Evolutionary conservation across 768 basidiomycete genomes (phyloP).

Genomic region (Suillus occidentalis): DNA sequence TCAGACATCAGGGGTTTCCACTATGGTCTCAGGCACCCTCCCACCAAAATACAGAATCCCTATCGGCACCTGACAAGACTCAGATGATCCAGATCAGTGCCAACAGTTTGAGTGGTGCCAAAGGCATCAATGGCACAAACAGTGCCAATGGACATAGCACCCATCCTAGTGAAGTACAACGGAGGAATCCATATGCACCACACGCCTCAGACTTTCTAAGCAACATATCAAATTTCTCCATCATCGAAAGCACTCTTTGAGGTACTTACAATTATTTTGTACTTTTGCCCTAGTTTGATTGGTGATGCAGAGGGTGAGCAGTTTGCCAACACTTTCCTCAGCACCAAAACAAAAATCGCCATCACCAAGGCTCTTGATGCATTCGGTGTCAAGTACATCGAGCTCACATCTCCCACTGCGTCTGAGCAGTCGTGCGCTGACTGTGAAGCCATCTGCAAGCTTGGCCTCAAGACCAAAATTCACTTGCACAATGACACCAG

Average conservation of each 20-base stretch:
- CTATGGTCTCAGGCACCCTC: too few species aligned
- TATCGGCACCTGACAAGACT: constrained; percentile 38
- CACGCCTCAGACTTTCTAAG: constrained; percentile 91
- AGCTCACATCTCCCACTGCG: constrained; percentile 96
- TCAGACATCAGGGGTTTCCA: too few species aligned
- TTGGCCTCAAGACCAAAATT: constrained; percentile 92
- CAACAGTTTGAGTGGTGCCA: constrained; percentile 36
- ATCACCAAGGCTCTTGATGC: constrained; percentile 98
- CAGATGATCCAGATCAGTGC: constrained; percentile 65
- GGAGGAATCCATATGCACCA: constrained; percentile 80
- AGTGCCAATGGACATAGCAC: constrained; percentile 35
- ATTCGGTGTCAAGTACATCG: constrained; percentile 99
- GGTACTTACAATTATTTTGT: constrained; percentile 45
- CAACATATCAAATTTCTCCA: constrained; percentile 91
- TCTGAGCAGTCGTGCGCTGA: constrained; percentile 93
- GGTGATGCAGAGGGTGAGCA: constrained; percentile 85
- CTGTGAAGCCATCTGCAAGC: constrained; percentile 99
- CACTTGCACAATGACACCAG: constrained; percentile 99
- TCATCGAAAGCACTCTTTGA: constrained; percentile 95
- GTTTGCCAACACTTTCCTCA: constrained; percentile 99
- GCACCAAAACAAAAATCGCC: constrained; percentile 99
- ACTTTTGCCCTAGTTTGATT: constrained; percentile 11
- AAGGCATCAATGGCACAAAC: constrained; percentile 42
- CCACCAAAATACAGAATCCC: constrained; percentile 50
- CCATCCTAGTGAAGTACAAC: constrained; percentile 39